phyloP scores from a whole-genome alignment of 768 basidiomycete genomes.

The Trametes sanguinea region DNA sequence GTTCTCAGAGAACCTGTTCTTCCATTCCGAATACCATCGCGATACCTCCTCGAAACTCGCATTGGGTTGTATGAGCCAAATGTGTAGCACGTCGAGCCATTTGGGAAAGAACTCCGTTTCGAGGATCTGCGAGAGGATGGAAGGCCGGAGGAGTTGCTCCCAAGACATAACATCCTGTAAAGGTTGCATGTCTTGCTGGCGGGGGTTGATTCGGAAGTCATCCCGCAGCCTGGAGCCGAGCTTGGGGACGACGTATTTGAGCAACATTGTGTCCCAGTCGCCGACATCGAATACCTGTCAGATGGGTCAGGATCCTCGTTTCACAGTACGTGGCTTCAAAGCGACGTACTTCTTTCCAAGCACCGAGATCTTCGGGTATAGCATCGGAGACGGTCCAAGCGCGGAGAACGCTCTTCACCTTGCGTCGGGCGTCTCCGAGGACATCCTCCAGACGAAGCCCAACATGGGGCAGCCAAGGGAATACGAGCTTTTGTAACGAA shows the following conservation, averaged over 20 bases:
- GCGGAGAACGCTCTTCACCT: slow-evolving; percentile 77
- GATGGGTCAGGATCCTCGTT: not conserved
- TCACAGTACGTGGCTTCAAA: not conserved
- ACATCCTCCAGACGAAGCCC: slow-evolving; percentile 82
- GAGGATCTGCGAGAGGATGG: slow-evolving; percentile 80
- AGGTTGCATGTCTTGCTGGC: slow-evolving; percentile 84
- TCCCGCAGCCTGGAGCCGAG: slow-evolving; percentile 80
- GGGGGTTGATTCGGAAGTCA: slow-evolving; percentile 88
- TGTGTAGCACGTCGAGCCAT: slow-evolving; percentile 88
- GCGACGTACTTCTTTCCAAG: slow-evolving; percentile 78
- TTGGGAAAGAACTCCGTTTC: slow-evolving; percentile 96
- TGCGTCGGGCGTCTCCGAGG: slow-evolving; percentile 84
- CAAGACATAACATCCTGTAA: slow-evolving; percentile 77
- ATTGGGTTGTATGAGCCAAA: slow-evolving; percentile 90
- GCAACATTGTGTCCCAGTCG: slow-evolving; percentile 91
- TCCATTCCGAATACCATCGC: slow-evolving; percentile 94
- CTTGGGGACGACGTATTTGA: slow-evolving; percentile 92
- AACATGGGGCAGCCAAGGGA: slow-evolving; percentile 94
- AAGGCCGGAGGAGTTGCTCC: slow-evolving; percentile 69
- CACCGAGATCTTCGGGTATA: slow-evolving; percentile 69
- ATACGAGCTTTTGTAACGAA: slow-evolving; percentile 77
- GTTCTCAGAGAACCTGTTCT: slow-evolving; percentile 68
- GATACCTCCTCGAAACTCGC: slow-evolving; percentile 92
- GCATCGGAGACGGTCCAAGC: slow-evolving; percentile 73
- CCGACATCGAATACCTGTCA: slow-evolving; percentile 67